These are phyloP conservation scores for Amylostereum chailletii DNA, from an alignment of 1,284 basidiomycete genomes.

Conservation along the genomic window DNA sequence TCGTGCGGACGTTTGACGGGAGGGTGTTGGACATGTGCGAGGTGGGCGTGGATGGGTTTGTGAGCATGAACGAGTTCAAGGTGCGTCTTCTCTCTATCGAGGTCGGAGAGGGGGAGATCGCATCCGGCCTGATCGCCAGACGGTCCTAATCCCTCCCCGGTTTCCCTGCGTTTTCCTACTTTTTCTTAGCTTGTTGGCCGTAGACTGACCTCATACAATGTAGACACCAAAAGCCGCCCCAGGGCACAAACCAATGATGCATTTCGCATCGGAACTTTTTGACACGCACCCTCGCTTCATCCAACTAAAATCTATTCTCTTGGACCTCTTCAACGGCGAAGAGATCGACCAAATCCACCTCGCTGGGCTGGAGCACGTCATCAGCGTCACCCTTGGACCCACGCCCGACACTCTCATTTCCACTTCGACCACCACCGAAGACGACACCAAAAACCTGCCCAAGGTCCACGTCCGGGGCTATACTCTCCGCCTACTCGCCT, in stretches of 20 bases:
- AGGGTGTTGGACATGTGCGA: slow-evolving; percentile 93
- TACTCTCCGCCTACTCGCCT: slow-evolving; percentile 66
- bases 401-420: slow-evolving; percentile 43
- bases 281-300: slow-evolving; percentile 85
- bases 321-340: slow-evolving; percentile 88
- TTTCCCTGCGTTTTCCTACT: too few relatives aligned
- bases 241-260: slow-evolving; percentile 90
- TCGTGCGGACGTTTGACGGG: slow-evolving; percentile 84
- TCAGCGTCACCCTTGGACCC: slow-evolving; percentile 77
- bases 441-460: slow-evolving; percentile 51
- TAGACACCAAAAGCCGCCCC: slow-evolving; percentile 83
- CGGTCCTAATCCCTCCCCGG: too few relatives aligned
- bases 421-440: slow-evolving; percentile 25
- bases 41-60: slow-evolving; percentile 77
- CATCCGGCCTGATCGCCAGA: too few relatives aligned
- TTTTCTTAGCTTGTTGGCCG: background rate
- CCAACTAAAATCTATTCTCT: slow-evolving; percentile 89
- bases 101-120: too few relatives aligned
- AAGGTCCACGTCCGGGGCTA: slow-evolving; percentile 87
- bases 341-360: slow-evolving; percentile 80
- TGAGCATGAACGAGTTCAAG: slow-evolving; percentile 78
- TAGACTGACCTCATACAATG: background rate
- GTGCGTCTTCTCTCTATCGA: slow-evolving; percentile 31
- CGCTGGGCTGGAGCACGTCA: slow-evolving; percentile 84
- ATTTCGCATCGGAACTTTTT: slow-evolving; percentile 92